A percentile compares a stretch with the other conserved stretches of the same genome.
These are phyloP conservation scores for Penicilliopsis zonata DNA, from an alignment of 495 filamentous ascomycete genomes.

Conservation along the genomic window DNA sequence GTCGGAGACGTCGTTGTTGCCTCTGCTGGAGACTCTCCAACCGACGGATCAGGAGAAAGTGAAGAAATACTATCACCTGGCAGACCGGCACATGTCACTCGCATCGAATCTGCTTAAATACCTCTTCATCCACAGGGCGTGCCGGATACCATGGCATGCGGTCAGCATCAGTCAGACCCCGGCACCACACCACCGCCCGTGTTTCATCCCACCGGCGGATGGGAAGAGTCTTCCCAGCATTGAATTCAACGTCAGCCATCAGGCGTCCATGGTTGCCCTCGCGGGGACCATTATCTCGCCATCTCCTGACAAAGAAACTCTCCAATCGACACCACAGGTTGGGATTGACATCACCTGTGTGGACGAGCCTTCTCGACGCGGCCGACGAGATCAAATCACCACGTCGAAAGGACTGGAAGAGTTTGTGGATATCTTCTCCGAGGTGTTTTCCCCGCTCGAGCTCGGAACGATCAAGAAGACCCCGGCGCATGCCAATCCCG, in stretches of 20 bases:
- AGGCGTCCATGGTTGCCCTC: slow-evolving; percentile 63
- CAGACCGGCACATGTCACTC: slow-evolving; percentile 41
- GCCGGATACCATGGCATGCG: slow-evolving; percentile 52
- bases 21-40: slow-evolving; percentile 23
- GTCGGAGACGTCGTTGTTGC: slow-evolving; percentile 15
- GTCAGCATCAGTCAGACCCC: slow-evolving; percentile 48
- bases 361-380: slow-evolving; percentile 48
- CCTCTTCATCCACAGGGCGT: slow-evolving; percentile 50
- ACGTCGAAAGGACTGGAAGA: slow-evolving; percentile 43
- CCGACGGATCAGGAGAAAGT: slow-evolving; percentile 21
- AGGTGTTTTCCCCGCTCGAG: slow-evolving; percentile 57
- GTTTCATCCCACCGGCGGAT: slow-evolving; percentile 31
- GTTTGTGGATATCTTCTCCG: slow-evolving; percentile 69
- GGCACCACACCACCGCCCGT: slow-evolving; percentile 51
- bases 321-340: slow-evolving; percentile 15
- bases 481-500: slow-evolving; percentile 9
- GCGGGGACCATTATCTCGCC: slow-evolving; percentile 29
- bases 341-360: slow-evolving; percentile 69
- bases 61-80: slow-evolving; percentile 23
- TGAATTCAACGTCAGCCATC: slow-evolving; percentile 84
- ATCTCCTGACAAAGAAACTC: too few relatives aligned
- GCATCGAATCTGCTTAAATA: slow-evolving; percentile 74
- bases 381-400: slow-evolving; percentile 8
- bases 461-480: slow-evolving; percentile 44
- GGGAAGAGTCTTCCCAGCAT: slow-evolving; percentile 23